Percentiles rank a stretch among this genome's conserved stretches.
phyloP scores from a whole-genome alignment of 2,329 filamentous ascomycete genomes.

The Epichloe scottii region DNA sequence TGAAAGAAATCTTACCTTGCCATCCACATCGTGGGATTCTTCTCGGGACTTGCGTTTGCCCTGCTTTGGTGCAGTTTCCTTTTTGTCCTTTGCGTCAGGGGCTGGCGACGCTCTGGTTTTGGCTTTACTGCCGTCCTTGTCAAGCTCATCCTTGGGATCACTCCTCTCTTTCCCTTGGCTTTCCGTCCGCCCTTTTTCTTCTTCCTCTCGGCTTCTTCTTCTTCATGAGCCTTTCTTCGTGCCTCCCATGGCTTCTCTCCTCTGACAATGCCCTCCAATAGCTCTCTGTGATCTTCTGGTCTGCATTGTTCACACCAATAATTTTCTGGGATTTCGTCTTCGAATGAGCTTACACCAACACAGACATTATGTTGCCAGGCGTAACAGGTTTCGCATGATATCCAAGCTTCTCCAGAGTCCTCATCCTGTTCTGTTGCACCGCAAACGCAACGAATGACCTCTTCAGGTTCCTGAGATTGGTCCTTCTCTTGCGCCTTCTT shows the following conservation, averaged over 20 bases:
- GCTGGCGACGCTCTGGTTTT: slow-evolving; percentile 28
- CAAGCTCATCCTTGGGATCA: slow-evolving; percentile 50
- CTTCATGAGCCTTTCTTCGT: slow-evolving; percentile 48
- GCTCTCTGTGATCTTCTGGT: slow-evolving; percentile 69
- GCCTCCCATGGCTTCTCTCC: slow-evolving; percentile 84
- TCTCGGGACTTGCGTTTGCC: slow-evolving; percentile 47
- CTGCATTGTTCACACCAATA: slow-evolving; percentile 91
- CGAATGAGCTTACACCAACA: slow-evolving; percentile 70
- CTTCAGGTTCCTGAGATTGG: slow-evolving; percentile 43
- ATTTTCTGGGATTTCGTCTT: slow-evolving; percentile 64
- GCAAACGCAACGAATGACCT: slow-evolving; percentile 87
- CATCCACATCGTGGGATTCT: slow-evolving; percentile 39
- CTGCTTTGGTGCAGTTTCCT: slow-evolving; percentile 29
- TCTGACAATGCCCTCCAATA: slow-evolving; percentile 63
- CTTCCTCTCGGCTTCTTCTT: slow-evolving; percentile 47
- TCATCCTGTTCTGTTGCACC: slow-evolving; percentile 77
- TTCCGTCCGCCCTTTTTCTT: slow-evolving; percentile 49
- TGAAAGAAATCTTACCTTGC: slow-evolving; percentile 28
- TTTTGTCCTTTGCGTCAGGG: slow-evolving; percentile 35
- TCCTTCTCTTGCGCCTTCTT: slow-evolving; percentile 54
- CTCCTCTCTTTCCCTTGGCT: slow-evolving; percentile 51
- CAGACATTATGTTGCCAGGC: slow-evolving; percentile 98
- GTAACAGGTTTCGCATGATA: slow-evolving; percentile 82
- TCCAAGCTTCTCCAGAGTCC: slow-evolving; percentile 82
- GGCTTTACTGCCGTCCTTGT: slow-evolving; percentile 24